Percentiles rank a stretch among this genome's conserved stretches.
phyloP scores from a whole-genome alignment of 2,329 filamentous ascomycete genomes.

The Epichloe hybrida region DNA sequence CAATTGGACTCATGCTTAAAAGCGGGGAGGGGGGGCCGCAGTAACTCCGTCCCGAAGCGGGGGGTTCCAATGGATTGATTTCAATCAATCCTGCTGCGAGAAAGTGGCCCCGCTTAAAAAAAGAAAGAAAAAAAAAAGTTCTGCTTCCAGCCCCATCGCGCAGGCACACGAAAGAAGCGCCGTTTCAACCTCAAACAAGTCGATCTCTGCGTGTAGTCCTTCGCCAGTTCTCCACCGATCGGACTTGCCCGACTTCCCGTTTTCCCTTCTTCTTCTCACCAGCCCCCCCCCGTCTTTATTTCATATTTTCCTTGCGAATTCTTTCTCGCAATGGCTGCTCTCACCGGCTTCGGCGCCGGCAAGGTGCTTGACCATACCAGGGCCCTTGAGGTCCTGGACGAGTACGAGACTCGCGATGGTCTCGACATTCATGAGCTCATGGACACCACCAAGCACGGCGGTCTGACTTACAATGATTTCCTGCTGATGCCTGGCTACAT shows the following conservation, averaged over 20 bases:
- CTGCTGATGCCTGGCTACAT: slow-evolving; percentile 94
- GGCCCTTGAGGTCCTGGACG: slow-evolving; percentile 68
- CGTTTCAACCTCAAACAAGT: slow-evolving; percentile 25
- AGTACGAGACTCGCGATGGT: slow-evolving; percentile 73
- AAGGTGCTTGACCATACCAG: slow-evolving; percentile 58
- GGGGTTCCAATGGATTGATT: no score
- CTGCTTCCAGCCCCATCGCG: no score
- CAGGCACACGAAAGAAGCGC: slow-evolving; percentile 34
- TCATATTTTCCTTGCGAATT: slow-evolving; percentile 10
- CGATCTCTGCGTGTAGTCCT: slow-evolving; percentile 11
- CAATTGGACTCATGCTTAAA: no score
- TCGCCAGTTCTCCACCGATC: slow-evolving; percentile 13
- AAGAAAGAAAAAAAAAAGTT: no score
- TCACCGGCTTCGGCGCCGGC: slow-evolving; percentile 34
- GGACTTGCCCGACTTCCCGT: slow-evolving; percentile 12
- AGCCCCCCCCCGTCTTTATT: background rate
- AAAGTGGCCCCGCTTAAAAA: no score
- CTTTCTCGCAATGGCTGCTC: slow-evolving; percentile 46
- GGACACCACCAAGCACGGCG: slow-evolving; percentile 82
- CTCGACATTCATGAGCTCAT: slow-evolving; percentile 76
- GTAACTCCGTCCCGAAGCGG: no score
- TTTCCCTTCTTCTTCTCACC: slow-evolving; percentile 18
- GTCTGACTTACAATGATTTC: slow-evolving; percentile 98
- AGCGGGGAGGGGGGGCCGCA: no score
- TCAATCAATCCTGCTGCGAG: no score